Percentiles rank a stretch among this genome's conserved stretches.
phyloP scores from a whole-genome alignment of 1,284 basidiomycete species.

The Meira miltonrushii region DNA sequence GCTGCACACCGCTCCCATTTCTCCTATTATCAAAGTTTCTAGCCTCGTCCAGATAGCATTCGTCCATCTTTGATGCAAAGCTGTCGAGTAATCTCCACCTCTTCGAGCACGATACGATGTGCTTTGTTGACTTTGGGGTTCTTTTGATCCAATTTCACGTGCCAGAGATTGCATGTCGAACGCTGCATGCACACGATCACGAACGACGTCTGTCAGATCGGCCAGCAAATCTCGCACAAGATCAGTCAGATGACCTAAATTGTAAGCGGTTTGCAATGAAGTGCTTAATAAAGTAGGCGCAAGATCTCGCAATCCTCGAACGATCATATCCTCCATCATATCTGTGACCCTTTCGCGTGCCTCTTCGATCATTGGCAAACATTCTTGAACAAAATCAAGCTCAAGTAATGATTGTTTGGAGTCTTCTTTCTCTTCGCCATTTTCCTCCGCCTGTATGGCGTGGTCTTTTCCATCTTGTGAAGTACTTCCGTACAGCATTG shows the following conservation, averaged over 20 bases:
- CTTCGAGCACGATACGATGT: conserved; percentile 4
- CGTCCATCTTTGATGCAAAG: conserved; percentile 55
- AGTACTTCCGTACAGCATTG: conserved; percentile 53
- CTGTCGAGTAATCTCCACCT: conserved; percentile 21
- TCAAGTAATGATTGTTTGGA: conserved; percentile 15
- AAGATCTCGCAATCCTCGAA: conserved; percentile 34
- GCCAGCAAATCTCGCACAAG: conserved; percentile 73
- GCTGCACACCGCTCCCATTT: conserved; percentile 68
- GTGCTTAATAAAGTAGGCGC: conserved; percentile 68
- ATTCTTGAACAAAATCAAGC: conserved; percentile 22
- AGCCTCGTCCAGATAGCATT: conserved; percentile 70
- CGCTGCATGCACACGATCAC: conserved; percentile 67
- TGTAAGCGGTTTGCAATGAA: conserved; percentile 88
- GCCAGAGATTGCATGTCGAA: conserved; percentile 83
- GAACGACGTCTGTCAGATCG: conserved; percentile 78
- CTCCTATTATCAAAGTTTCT: conserved; percentile 70
- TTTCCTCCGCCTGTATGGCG: conserved; percentile 42
- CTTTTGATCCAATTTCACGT: conserved; percentile 62
- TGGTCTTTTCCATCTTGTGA: conserved; percentile 70
- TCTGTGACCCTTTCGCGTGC: conserved; percentile 27
- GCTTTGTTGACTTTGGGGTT: background rate
- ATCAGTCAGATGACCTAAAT: conserved; percentile 74
- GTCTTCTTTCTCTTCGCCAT: background rate
- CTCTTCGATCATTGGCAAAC: conserved; percentile 22
- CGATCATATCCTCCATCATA: conserved; percentile 45